Conservation (phyloP, 805 yeast genomes). For the Ogataea corticis region DNA sequence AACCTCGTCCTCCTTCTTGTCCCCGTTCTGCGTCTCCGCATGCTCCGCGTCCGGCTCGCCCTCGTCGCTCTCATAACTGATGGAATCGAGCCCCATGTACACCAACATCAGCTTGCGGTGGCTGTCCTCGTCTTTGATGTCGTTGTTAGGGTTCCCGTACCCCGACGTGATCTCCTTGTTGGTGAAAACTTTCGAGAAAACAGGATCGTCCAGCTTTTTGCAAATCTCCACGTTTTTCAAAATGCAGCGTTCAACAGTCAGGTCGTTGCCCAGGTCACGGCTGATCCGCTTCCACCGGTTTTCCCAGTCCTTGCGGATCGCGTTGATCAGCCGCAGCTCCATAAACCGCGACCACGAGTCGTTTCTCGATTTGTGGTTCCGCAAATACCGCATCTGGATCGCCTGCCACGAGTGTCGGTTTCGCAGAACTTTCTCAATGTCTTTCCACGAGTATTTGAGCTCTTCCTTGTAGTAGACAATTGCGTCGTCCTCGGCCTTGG, state of each 20-base stretch:
- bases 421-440: constrained; percentile 35
- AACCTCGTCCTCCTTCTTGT: background rate
- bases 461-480: constrained; percentile 40
- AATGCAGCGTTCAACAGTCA: constrained; percentile 33
- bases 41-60: constrained; percentile 5
- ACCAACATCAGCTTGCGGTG: constrained; percentile 37
- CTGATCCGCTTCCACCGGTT: constrained; percentile 41
- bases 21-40: background rate
- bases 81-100: constrained; percentile 39
- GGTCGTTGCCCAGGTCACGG: constrained; percentile 32
- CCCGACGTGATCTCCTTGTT: constrained; percentile 31
- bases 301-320: constrained; percentile 41
- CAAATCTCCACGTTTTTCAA: constrained; percentile 34
- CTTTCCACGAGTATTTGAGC: constrained; percentile 39
- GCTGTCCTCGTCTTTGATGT: constrained; percentile 34
- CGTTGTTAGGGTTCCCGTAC: constrained; percentile 27
- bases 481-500: constrained; percentile 38
- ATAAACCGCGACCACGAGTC: constrained; percentile 38
- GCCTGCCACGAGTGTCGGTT: constrained; percentile 45
- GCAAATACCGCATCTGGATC: constrained; percentile 46
- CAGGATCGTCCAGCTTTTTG: constrained; percentile 31
- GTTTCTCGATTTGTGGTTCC: constrained; percentile 39
- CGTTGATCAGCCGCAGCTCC: constrained; percentile 32
- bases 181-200: constrained; percentile 27
- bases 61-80: constrained; percentile 34